Conservation (phyloP, 345 rosid genomes). For the Boechera retrofracta region DNA sequence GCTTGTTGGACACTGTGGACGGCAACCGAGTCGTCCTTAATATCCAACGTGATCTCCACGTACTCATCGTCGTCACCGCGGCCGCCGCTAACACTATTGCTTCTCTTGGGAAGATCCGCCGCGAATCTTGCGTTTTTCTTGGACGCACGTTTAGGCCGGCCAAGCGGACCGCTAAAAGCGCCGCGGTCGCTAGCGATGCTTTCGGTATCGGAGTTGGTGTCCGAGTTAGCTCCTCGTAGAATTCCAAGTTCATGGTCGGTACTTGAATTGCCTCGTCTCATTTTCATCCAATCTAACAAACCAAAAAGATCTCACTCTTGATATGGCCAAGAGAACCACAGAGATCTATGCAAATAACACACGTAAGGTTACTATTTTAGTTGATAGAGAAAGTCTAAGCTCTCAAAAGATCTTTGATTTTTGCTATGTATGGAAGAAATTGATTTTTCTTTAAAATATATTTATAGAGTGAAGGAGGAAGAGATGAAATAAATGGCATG, state of each 20-base stretch:
- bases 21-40: conserved; percentile 75
- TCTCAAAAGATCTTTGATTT: conserved; percentile 21
- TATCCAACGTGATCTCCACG: conserved; percentile 88
- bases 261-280: conserved; percentile 47
- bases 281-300: conserved; percentile 1
- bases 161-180: conserved; percentile 70
- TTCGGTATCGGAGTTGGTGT: conserved; percentile 72
- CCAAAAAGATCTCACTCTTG: too few relatives aligned
- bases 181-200: conserved; percentile 65
- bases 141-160: conserved; percentile 58
- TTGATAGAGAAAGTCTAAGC: conserved; percentile 6
- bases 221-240: conserved; percentile 52
- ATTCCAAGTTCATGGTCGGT: conserved; percentile 45
- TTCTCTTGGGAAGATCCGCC: conserved; percentile 52
- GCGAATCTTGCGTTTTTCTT: conserved; percentile 85
- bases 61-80: conserved; percentile 47
- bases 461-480: conserved; percentile 31
- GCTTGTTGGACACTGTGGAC: conserved; percentile 89
- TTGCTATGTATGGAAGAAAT: conserved; percentile 31
- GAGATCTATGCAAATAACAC: conserved; percentile 18
- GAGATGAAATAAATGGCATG: conserved; percentile 18
- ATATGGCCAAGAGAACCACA: not conserved
- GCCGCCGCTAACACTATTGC: conserved; percentile 32
- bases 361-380: conserved; percentile 14
- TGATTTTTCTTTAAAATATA: conserved; percentile 21